Conservation (phyloP, 2,329 filamentous ascomycete genomes). For the Aspergillus spinulosporus region DNA sequence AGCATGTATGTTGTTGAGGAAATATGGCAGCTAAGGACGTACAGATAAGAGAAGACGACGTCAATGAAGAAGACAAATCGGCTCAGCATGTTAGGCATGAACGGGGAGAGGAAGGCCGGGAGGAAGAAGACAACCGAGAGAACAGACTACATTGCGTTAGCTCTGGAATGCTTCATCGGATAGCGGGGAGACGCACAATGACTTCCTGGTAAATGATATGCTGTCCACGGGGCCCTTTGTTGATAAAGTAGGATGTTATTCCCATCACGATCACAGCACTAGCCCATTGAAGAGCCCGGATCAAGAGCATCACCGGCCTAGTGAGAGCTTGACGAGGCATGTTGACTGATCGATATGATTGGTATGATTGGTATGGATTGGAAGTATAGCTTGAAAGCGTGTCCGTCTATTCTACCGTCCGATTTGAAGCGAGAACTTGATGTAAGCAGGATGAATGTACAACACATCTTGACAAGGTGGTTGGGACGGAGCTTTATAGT, state of each 20-base stretch:
- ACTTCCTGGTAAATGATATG: conserved; percentile 43
- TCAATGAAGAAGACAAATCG: conserved; percentile 44
- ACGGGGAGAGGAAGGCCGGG: conserved; percentile 44
- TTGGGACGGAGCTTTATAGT: conserved; percentile 12
- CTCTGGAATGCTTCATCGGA: conserved; percentile 5
- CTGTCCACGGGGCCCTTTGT: conserved; percentile 31
- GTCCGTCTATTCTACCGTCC: background rate
- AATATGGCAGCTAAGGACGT: conserved; percentile 13
- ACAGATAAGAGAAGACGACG: conserved; percentile 50
- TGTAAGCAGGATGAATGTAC: background rate
- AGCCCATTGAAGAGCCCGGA: conserved; percentile 38
- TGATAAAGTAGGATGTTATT: conserved; percentile 43
- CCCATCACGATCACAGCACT: conserved; percentile 46
- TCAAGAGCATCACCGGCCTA: conserved; percentile 35
- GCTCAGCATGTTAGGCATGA: conserved; percentile 38
- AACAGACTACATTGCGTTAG: conserved; percentile 25
- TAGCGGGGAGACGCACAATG: conserved; percentile 34
- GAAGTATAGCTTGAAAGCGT: background rate
- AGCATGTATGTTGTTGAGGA: background rate
- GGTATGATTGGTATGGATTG: too few species aligned
- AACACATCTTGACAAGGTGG: background rate
- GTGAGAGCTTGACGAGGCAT: conserved; percentile 27
- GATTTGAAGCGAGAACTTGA: conserved; percentile 2
- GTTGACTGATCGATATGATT: conserved; percentile 11
- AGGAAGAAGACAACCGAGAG: conserved; percentile 46